phyloP scores from a whole-genome alignment of 805 yeast species.

The Cyberlindnera xishuangbannaensis region DNA sequence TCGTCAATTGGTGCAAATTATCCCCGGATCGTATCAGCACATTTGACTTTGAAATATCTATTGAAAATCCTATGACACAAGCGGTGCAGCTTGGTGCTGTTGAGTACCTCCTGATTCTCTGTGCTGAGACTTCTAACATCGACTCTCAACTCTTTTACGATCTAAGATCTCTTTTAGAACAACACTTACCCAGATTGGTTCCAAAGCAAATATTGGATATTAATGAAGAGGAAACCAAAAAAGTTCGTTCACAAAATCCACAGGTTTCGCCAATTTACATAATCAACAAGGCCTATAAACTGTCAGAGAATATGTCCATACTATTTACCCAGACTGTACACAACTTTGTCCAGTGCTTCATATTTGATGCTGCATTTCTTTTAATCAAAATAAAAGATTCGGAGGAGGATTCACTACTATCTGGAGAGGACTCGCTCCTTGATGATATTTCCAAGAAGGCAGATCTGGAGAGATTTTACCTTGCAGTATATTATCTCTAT shows the following conservation, averaged over 20 bases:
- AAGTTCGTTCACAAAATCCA: slow-evolving; percentile 24
- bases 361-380: slow-evolving; percentile 59
- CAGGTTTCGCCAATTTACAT: slow-evolving; percentile 19
- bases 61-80: slow-evolving; percentile 53
- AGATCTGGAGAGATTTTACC: slow-evolving; percentile 82
- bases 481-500: slow-evolving; percentile 67
- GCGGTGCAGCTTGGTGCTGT: slow-evolving; percentile 62
- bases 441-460: slow-evolving; percentile 67
- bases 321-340: slow-evolving; percentile 39
- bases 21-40: slow-evolving; percentile 35
- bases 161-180: slow-evolving; percentile 59
- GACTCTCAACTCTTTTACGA: slow-evolving; percentile 53
- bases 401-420: slow-evolving; percentile 66
- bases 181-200: slow-evolving; percentile 51
- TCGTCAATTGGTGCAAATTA: slow-evolving; percentile 64
- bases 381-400: slow-evolving; percentile 63
- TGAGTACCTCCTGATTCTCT: slow-evolving; percentile 56
- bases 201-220: slow-evolving; percentile 50
- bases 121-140: slow-evolving; percentile 50
- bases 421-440: slow-evolving; percentile 49
- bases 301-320: slow-evolving; percentile 22
- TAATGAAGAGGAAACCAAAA: slow-evolving; percentile 36
- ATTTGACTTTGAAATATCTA: slow-evolving; percentile 49
- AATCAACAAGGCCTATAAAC: slow-evolving; percentile 16
- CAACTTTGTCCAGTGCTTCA: slow-evolving; percentile 47